Base-by-base conservation (phyloP, 345 rosid species). In the Leavenworthia alabamica region DNA sequence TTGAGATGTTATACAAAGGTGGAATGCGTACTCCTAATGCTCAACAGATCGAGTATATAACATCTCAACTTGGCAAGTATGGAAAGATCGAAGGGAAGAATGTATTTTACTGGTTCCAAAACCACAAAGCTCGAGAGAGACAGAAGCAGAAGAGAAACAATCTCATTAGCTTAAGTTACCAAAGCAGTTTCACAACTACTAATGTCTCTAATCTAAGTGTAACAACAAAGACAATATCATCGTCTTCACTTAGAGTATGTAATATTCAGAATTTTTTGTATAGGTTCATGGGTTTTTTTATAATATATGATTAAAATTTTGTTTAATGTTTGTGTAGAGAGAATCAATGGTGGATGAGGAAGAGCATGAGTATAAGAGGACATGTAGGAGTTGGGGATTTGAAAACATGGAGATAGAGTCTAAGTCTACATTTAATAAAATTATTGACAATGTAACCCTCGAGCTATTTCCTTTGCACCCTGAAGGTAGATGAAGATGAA, bases 21-120 rank as follows among this genome's bases (percentile, higher is more conserved):
- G 97, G 98, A 26, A 89, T 85, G 88, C 81, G 97, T 17, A 93
- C 99, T 16, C 99, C 99, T 2, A 93, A 89, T 17, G 90, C 95
- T 3, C 94, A 85, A 53, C 97, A 93, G 67, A 93, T 93, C 27
- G 96, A 93, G 46, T 86, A 89, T 64, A 89, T 93, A 79, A 93
- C 96, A 0, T 79, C 63, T 1, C 96, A 87, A 59, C 79, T 93
- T 20, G 72, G 92, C 19, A 81, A 86, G 73, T 86, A 80, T 36
- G 99, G 97, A 9, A 89, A 93, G 82, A 89, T 93, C 33, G 96
- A 93, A 81, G 99, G 99, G 8, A 93, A 93, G 56, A 93, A 93
- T 61, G 97, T 93, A 20, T 93, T 93, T 59, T 93, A 93, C 68
- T 93, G 99, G 99, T 93, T 93, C 70, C 99, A 93, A 43, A 93